These are phyloP conservation scores for Elaeis oleifera DNA, from an alignment of 202 grass and related monocot species.

Conservation along the genomic window DNA sequence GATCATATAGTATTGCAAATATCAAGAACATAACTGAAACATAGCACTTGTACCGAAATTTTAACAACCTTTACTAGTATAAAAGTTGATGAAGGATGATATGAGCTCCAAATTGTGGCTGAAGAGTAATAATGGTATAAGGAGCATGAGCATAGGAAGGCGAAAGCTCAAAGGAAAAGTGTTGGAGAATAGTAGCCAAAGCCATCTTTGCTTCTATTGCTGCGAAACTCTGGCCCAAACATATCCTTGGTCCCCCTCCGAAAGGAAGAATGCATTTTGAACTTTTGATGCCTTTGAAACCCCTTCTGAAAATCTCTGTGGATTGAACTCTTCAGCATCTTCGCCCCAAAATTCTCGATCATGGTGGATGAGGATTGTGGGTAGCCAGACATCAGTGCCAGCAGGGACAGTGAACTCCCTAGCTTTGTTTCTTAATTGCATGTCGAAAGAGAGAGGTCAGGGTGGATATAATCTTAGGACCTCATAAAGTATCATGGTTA, in stretches of 20 bases:
- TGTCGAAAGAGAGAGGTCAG: neutral
- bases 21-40: too few relatives aligned
- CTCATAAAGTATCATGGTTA: slow-evolving; percentile 9
- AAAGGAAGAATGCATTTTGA: slow-evolving; percentile 9
- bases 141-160: slow-evolving; percentile 17
- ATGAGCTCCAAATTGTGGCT: slow-evolving; percentile 13
- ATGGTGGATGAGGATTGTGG: neutral
- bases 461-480: slow-evolving; percentile 11
- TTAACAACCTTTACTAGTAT: neutral
- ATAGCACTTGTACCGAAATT: too few relatives aligned
- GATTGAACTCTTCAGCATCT: slow-evolving; percentile 3
- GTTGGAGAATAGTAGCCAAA: slow-evolving; percentile 7
- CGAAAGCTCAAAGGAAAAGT: slow-evolving; percentile 6
- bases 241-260: slow-evolving; percentile 15
- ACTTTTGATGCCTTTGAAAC: slow-evolving; percentile 1
- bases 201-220: slow-evolving; percentile 9
- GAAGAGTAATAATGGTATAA: slow-evolving; percentile 1
- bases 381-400: neutral
- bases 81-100: slow-evolving; percentile 4
- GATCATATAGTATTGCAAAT: too few relatives aligned
- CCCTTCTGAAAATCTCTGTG: slow-evolving; percentile 16
- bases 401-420: neutral
- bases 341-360: slow-evolving; percentile 11
- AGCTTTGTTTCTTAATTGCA: neutral
- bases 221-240: slow-evolving; percentile 8